phyloP scores from a whole-genome alignment of 1,284 basidiomycete genomes.

The Trametes pubescens region DNA sequence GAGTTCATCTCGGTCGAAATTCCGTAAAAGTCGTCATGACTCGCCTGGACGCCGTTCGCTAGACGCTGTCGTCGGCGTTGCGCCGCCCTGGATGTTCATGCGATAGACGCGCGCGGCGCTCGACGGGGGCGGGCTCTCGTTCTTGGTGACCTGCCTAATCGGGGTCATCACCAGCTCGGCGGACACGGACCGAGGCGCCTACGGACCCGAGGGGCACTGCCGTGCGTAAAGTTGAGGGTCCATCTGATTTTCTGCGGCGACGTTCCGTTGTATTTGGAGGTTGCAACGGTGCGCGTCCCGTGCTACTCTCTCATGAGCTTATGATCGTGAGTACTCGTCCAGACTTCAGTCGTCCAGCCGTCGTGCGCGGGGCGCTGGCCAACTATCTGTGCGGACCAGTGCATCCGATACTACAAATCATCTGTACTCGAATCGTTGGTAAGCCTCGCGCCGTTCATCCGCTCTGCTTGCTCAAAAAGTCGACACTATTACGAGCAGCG shows the following conservation, averaged over 20 bases:
- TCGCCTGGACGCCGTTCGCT: not conserved
- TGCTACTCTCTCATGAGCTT: slow-evolving; percentile 1
- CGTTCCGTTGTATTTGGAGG: slow-evolving; percentile 5
- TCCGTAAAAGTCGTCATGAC: not conserved
- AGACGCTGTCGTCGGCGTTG: slow-evolving; percentile 5
- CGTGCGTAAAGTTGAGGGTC: slow-evolving; percentile 18
- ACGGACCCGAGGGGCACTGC: slow-evolving; percentile 29
- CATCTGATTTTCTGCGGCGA: slow-evolving; percentile 18
- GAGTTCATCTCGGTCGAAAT: not conserved
- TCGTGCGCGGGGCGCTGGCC: not conserved
- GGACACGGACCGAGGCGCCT: slow-evolving; percentile 19
- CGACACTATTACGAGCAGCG: no score
- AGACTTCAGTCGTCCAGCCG: not conserved
- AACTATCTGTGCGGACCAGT: not conserved
- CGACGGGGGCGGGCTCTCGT: slow-evolving; percentile 17
- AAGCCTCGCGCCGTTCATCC: not conserved
- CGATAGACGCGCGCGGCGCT: slow-evolving; percentile 7
- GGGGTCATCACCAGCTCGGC: slow-evolving; percentile 9
- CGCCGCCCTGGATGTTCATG: not conserved
- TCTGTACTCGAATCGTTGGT: not conserved
- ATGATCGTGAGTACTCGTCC: slow-evolving; percentile 8
- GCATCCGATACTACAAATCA: not conserved
- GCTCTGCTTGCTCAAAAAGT: not conserved
- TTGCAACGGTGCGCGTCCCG: slow-evolving; percentile 3
- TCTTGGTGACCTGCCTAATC: slow-evolving; percentile 33